Conservation (phyloP, 495 filamentous ascomycete genomes). For the Lophium mytilinum region DNA sequence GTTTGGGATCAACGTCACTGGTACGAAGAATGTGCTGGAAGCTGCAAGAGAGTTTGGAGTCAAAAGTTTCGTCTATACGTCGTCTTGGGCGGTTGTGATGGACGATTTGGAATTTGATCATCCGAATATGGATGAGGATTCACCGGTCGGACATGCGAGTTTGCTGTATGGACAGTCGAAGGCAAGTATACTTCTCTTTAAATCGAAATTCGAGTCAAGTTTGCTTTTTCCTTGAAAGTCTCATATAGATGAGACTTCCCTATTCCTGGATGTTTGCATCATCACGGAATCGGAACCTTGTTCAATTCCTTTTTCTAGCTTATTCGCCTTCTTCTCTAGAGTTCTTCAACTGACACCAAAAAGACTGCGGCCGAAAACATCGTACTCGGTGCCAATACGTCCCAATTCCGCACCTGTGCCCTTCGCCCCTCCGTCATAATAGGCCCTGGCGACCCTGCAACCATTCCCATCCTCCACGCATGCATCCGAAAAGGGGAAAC, state of each 20-base stretch:
- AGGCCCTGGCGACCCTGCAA: slow-evolving; percentile 48
- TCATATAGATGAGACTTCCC: neutral
- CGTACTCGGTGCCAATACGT: slow-evolving; percentile 44
- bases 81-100: slow-evolving; percentile 46
- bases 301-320: neutral
- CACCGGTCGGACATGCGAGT: slow-evolving; percentile 41
- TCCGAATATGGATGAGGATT: slow-evolving; percentile 46
- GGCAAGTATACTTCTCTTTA: slow-evolving; percentile 26
- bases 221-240: too few relatives aligned
- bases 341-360: too few relatives aligned
- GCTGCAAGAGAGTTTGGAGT: slow-evolving; percentile 31
- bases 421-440: slow-evolving; percentile 51
- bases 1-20: slow-evolving; percentile 38
- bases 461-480: slow-evolving; percentile 47
- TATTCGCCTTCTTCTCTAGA: neutral
- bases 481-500: slow-evolving; percentile 50
- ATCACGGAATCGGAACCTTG: slow-evolving; percentile 8
- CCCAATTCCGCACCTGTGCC: slow-evolving; percentile 44
- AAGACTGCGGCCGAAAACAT: slow-evolving; percentile 42
- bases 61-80: slow-evolving; percentile 40
- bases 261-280: neutral
- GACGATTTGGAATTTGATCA: slow-evolving; percentile 48
- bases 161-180: slow-evolving; percentile 55
- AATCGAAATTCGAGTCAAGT: neutral
- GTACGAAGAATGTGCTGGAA: slow-evolving; percentile 38